These are phyloP conservation scores for Cladophialophora bantiana DNA, from an alignment of 2,329 filamentous ascomycete genomes.

Conservation along the genomic window DNA sequence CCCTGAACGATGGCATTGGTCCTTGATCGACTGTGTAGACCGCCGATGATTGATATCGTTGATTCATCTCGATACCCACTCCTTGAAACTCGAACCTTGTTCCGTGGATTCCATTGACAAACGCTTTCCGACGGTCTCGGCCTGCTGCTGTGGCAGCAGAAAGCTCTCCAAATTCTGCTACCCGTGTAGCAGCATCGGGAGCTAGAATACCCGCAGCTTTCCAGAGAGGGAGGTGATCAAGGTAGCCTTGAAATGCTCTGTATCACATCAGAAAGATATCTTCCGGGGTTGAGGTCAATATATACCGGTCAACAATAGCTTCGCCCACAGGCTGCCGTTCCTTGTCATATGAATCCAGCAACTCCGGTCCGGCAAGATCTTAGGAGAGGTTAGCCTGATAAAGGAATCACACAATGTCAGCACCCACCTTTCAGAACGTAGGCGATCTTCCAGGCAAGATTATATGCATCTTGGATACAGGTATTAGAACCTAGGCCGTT, in stretches of 20 bases:
- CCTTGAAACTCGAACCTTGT: slow-evolving; percentile 61
- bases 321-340: slow-evolving; percentile 48
- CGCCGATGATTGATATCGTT: slow-evolving; percentile 57
- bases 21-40: slow-evolving; percentile 56
- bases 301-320: slow-evolving; percentile 57
- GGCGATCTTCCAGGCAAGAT: slow-evolving; percentile 49
- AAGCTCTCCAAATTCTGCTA: slow-evolving; percentile 51
- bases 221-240: slow-evolving; percentile 59
- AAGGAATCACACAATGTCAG: not conserved
- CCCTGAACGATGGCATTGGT: slow-evolving; percentile 27
- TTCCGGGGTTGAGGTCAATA: not conserved
- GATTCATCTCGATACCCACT: slow-evolving; percentile 67
- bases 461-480: slow-evolving; percentile 48
- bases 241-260: slow-evolving; percentile 63
- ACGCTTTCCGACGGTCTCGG: slow-evolving; percentile 47
- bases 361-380: slow-evolving; percentile 42
- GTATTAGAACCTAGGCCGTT: slow-evolving; percentile 49
- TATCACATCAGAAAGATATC: not conserved
- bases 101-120: slow-evolving; percentile 52
- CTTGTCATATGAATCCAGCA: slow-evolving; percentile 45
- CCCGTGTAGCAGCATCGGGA: slow-evolving; percentile 50
- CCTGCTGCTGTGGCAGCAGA: slow-evolving; percentile 49
- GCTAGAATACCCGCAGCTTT: slow-evolving; percentile 55
- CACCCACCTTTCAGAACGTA: slow-evolving; percentile 38
- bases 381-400: not conserved